Evolutionary conservation across 2,329 filamentous ascomycete genomes (phyloP), one percentile per base, ranked within the genome.

Genomic region (Diplodia seriata): DNA sequence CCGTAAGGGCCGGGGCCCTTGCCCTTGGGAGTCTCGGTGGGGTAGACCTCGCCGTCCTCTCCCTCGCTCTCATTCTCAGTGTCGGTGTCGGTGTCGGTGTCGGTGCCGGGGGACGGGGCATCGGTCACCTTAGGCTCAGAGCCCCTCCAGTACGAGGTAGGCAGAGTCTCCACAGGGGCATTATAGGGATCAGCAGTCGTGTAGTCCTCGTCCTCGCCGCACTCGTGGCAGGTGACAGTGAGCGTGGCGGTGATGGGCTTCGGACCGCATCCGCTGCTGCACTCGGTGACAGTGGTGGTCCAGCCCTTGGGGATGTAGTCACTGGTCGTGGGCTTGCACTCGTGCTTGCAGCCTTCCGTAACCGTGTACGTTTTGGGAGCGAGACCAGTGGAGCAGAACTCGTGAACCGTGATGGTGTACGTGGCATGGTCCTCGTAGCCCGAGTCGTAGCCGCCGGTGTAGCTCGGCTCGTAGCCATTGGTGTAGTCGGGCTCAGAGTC

Each of bases 351-450:
- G 40, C 40, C n/a, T 36, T 61, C 57, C 14, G 57, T 61, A 6
- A 61, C 23, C 23, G 57, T 61, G 57, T 61, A 29, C 15, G 57
- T 61, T 7, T n/a, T 20, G 57, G 57, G 57, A 4, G 5, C 11
- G 23, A 61, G 40, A 33, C 57, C 57, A 6, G 57, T 61, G 15
- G 57, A 61, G 57, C 57, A 61, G 57, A 61, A 61, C 40, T 61
- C 57, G 9, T 43, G 47, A 40, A 61, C 57, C 14, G 57, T 61
- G 57, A 61, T n/a, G 4, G 40, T 61, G 57, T 61, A 43, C 26
- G 57, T 61, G 23, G 40, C 36, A 6, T 33, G n/a, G 26, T 61
- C 40, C 12, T 14, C 31, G 15, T 26, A 31, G 15, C 12, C 18
- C 8, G 26, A 29, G 38, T 23, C n/a, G 20, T n/a, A 31, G 51